phyloP scores from a whole-genome alignment of 208 protist genomes.

The Leishmania tarentolae region DNA sequence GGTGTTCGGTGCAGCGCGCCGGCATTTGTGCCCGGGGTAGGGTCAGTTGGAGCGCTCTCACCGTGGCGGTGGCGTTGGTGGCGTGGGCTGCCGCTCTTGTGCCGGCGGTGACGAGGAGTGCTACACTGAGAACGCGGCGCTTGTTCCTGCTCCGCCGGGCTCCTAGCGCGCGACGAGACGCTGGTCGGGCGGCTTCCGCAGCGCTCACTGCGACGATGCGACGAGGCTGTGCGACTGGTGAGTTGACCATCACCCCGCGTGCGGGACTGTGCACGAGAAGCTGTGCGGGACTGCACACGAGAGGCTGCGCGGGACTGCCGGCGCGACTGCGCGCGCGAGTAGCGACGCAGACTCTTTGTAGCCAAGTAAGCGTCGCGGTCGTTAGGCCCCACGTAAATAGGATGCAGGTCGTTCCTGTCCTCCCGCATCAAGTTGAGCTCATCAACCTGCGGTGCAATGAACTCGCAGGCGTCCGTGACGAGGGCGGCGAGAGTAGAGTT shows the following conservation, averaged over 20 bases:
- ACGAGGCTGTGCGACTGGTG: slow-evolving; percentile 28
- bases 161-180: slow-evolving; percentile 27
- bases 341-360: slow-evolving; percentile 77
- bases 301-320: slow-evolving; percentile 55
- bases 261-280: slow-evolving; percentile 1
- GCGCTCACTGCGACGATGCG: slow-evolving; percentile 30
- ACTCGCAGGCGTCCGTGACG: slow-evolving; percentile 78
- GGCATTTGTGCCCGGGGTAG: slow-evolving; percentile 1
- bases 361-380: slow-evolving; percentile 86
- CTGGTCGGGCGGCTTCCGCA: slow-evolving; percentile 21
- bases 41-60: not conserved
- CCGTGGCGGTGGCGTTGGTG: slow-evolving; percentile 22
- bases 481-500: slow-evolving; percentile 66
- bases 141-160: slow-evolving; percentile 15
- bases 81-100: slow-evolving; percentile 14
- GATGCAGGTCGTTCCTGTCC: slow-evolving; percentile 52
- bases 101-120: slow-evolving; percentile 28
- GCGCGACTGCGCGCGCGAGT: slow-evolving; percentile 78
- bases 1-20: slow-evolving; percentile 7
- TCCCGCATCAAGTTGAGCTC: slow-evolving; percentile 64
- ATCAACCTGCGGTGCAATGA: slow-evolving; percentile 62
- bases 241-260: slow-evolving; percentile 19
- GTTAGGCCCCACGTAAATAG: slow-evolving; percentile 83
- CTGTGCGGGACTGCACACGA: slow-evolving; percentile 4
- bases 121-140: slow-evolving; percentile 13